These are phyloP conservation scores for Lactifluus volemus DNA, from an alignment of 768 basidiomycete species.

Conservation along the genomic window DNA sequence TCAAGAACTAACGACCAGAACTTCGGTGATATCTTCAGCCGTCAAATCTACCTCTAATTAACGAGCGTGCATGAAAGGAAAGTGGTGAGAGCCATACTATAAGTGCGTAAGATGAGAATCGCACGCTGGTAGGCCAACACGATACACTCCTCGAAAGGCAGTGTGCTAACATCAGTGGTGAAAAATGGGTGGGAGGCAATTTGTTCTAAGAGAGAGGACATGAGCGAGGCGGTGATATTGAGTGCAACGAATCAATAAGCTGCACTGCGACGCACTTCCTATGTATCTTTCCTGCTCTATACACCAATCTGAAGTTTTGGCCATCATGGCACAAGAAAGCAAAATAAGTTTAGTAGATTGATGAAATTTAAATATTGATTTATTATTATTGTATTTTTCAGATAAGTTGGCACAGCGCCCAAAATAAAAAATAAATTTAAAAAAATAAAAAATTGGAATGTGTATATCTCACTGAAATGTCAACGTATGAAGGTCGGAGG, in stretches of 20 bases:
- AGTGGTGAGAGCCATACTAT: background rate
- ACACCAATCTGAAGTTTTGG: no score
- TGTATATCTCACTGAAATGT: no score
- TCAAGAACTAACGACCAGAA: constrained; percentile 50
- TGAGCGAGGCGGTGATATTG: background rate
- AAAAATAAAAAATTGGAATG: no score
- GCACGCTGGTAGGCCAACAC: constrained; percentile 7
- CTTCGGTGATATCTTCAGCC: constrained; percentile 36
- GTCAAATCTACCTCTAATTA: constrained; percentile 27
- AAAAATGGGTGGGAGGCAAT: constrained; percentile 5
- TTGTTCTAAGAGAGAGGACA: constrained; percentile 1
- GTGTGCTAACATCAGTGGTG: background rate
- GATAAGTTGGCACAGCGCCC: no score
- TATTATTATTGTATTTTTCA: no score
- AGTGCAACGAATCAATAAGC: no score
- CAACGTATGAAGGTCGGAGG: no score
- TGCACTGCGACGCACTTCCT: background rate
- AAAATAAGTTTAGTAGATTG: no score
- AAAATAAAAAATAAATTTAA: no score
- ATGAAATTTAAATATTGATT: no score
- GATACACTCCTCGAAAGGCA: constrained; percentile 1
- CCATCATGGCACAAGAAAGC: no score
- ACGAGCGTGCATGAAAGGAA: background rate
- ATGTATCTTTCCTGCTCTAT: no score
- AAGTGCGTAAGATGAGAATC: constrained; percentile 1